Evolutionary conservation across 2,329 filamentous ascomycete species (phyloP).

Genomic region (Ceratocystis harringtonii): DNA sequence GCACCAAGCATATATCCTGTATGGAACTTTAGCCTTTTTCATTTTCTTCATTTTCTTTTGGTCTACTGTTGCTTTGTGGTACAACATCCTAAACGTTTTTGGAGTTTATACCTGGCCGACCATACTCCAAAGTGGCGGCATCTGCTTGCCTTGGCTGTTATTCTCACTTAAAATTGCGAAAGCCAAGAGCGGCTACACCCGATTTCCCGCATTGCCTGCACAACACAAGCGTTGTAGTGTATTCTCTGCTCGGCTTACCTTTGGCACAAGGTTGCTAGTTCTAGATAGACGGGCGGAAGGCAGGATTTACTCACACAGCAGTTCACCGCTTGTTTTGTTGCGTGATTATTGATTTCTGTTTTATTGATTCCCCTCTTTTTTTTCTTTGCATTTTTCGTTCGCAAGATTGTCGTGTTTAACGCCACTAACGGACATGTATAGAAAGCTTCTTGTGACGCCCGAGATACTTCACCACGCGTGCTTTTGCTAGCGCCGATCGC

Average conservation of each 20-base stretch:
- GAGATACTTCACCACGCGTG: not conserved
- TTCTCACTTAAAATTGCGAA: not conserved
- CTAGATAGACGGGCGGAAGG: not conserved
- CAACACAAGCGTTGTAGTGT: not conserved
- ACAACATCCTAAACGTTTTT: not conserved
- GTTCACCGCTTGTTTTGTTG: not conserved
- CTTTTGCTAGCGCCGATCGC: not conserved
- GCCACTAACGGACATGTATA: slow-evolving; percentile 11
- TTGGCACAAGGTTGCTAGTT: not conserved
- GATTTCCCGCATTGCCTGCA: not conserved
- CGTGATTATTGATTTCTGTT: too few species aligned
- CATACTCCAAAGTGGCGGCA: too few species aligned
- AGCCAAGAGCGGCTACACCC: not conserved
- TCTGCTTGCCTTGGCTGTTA: not conserved
- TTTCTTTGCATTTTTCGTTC: not conserved
- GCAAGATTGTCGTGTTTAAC: slow-evolving; percentile 1
- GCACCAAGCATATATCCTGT: not conserved
- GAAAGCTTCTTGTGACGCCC: not conserved
- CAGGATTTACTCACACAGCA: not conserved
- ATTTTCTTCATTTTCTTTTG: not conserved
- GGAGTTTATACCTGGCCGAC: not conserved
- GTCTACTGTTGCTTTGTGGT: not conserved
- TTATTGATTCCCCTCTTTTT: not conserved
- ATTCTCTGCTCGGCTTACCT: not conserved
- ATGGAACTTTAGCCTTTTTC: not conserved